Evolutionary conservation across 2,329 filamentous ascomycete genomes (phyloP).

Genomic region (Ascochyta lentis): DNA sequence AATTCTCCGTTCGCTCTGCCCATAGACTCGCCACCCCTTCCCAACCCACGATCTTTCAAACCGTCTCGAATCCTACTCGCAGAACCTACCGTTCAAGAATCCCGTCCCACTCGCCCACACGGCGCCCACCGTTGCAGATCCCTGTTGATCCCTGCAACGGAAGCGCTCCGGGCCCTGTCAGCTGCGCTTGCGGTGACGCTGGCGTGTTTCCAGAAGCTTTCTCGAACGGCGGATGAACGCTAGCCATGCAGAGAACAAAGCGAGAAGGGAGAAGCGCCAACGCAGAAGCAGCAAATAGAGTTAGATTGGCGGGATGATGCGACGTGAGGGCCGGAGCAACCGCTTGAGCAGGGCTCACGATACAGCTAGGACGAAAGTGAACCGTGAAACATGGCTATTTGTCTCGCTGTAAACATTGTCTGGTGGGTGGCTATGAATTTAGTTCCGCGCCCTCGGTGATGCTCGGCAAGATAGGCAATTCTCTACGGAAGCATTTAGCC

Average conservation of each 20-base stretch:
- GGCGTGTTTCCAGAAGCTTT: constrained; percentile 14
- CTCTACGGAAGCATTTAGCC: background rate
- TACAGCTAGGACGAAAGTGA: background rate
- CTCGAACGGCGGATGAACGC: constrained; percentile 12
- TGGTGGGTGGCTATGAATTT: background rate
- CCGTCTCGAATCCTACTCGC: constrained; percentile 3
- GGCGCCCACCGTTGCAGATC: constrained; percentile 13
- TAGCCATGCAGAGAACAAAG: constrained; percentile 11
- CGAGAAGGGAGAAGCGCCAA: background rate
- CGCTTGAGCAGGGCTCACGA: background rate
- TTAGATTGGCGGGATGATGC: constrained; percentile 8
- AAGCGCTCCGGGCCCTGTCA: constrained; percentile 13
- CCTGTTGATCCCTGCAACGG: constrained; percentile 7
- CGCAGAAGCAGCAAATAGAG: background rate
- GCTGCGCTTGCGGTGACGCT: background rate
- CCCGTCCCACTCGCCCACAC: constrained; percentile 8
- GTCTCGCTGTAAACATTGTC: background rate
- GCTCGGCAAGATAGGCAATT: background rate
- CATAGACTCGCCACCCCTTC: constrained; percentile 14
- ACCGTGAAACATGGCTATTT: background rate
- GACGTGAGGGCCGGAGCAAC: background rate
- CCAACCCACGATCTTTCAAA: background rate
- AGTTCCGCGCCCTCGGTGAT: background rate
- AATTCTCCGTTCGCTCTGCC: background rate
- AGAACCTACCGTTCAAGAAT: constrained; percentile 13